Evolutionary conservation across 2,329 filamentous ascomycete species (phyloP), one percentile per base, ranked within the genome.

Genomic region (Bipolaris cookei): DNA sequence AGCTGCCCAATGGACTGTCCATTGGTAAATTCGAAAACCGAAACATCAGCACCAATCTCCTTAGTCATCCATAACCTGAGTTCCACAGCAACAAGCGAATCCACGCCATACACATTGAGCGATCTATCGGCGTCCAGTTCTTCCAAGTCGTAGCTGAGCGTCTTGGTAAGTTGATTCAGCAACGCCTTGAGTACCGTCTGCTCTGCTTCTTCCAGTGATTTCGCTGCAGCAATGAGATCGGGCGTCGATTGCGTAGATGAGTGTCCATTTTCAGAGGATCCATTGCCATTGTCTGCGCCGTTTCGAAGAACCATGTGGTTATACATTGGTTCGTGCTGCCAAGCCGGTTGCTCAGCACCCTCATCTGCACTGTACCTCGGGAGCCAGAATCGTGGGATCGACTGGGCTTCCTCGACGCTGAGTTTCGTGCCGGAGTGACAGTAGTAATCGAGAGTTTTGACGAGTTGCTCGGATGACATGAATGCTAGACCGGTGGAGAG

Each of bases 51-150:
- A 13, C 41, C 49, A n/a, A 51, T 25, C 13, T 44, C 28, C 21
- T 20, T 14, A 1, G 39, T 35, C 20, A 30, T 38, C 49, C 49
- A 51, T 6, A 28, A 14, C 20, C 49, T 23, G 28, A 51, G 16
- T 20, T 51, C 49, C 7, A 51, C 49, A 21, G 41, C 41, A 10
- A 25, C 30, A 8, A 51, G 41, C 8, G 39, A 44, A 20, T 51
- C 49, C 10, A 51, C 20, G 13, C 49, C 49, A 20, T 51, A 51
- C 13, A 13, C 39, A n/a, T 16, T 14, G 7, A 51, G 10, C 3
- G 49, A 42, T 20, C 20, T 44, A 3, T 18, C 18, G 6, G 30
- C 6, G 7, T 51, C 49, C 6, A 51, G 20, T 4, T 44, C 49
- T 3, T 35, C 16, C 8, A 37, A 10, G 30, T 32, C 39, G 13